A percentile compares a stretch with the other conserved stretches of the same genome.
Evolutionary conservation across 2,329 filamentous ascomycete species (phyloP).

Genomic region (Ascochyta fabae): DNA sequence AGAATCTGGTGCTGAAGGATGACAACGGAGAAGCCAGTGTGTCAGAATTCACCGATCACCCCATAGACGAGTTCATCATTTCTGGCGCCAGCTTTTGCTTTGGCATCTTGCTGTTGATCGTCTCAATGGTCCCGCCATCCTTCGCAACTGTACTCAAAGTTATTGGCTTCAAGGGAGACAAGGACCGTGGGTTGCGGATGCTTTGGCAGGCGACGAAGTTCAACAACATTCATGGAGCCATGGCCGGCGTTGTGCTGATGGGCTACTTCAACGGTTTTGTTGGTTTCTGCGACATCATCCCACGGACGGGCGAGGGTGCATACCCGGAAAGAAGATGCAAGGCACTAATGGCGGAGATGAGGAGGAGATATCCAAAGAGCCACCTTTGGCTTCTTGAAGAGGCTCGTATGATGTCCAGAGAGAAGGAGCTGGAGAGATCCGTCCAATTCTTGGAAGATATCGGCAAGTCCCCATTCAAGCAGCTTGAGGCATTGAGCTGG

Average conservation of each 20-base stretch:
- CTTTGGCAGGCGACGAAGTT: constrained; percentile 90
- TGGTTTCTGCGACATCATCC: constrained; percentile 86
- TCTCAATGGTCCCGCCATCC: constrained; percentile 91
- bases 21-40: constrained; percentile 62
- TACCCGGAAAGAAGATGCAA: constrained; percentile 75
- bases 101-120: constrained; percentile 80
- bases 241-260: constrained; percentile 80
- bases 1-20: constrained; percentile 38
- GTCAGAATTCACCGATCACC: constrained; percentile 69
- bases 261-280: constrained; percentile 89
- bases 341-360: constrained; percentile 74
- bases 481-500: constrained; percentile 81
- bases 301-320: constrained; percentile 63
- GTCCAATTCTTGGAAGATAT: constrained; percentile 68
- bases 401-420: constrained; percentile 74
- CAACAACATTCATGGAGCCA: constrained; percentile 88
- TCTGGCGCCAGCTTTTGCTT: constrained; percentile 90
- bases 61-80: constrained; percentile 86
- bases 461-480: constrained; percentile 76
- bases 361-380: constrained; percentile 77
- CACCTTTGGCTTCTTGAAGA: constrained; percentile 89
- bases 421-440: constrained; percentile 70
- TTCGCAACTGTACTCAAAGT: constrained; percentile 87
- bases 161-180: constrained; percentile 89
- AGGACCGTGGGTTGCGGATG: constrained; percentile 79